Evolutionary conservation across 73 alveolate genomes (phyloP), one percentile per base, ranked within the genome.

Genomic region (Paramecium pentaurelia): DNA sequence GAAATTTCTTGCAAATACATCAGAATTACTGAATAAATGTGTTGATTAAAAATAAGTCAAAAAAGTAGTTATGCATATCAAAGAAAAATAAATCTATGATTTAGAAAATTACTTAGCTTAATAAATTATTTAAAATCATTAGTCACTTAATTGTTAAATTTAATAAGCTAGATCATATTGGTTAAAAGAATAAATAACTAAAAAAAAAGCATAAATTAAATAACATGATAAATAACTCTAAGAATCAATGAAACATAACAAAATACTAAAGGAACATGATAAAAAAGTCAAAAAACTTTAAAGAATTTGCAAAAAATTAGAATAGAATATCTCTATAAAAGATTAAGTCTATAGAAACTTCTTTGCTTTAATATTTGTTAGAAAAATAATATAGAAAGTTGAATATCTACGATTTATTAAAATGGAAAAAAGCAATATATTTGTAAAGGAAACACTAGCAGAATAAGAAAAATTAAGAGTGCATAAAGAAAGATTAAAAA

Each of bases 1-100:
- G 88, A 89, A 71, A 71, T 89, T 89, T 71, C 68, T 89, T 5
- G 94, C 94, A 32, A 89, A 89, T 71, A 89, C 94, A 8, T 58
- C 88, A 34, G 94, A 89, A 73, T 47, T 89, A 45, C 22, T 89
- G 8, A 89, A 89, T 71, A 45, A 58, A 34, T 89, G 94, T 71
- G 94, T 89, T 25, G 94, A 89, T 89, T 45, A 89, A 22, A 71
- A 89, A 6, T 71, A 42, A 37, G 75, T 89, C 42, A 42, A 89
- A 11, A 89, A 54, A 40, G 92, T 60, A 11, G 94, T 71, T 7
- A 27, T 28, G 30, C 59, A 71, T 20, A 37, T 89, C 5, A 71
- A 70, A 20, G 49, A 77, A 64, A 83, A 89, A 60, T 32, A 71
- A 42, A 18, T 89, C 1, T 59, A 68, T 34, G 75, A 89, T 30